phyloP scores from a whole-genome alignment of 2,329 filamentous ascomycete species.

The Tolypocladium capitatum region DNA sequence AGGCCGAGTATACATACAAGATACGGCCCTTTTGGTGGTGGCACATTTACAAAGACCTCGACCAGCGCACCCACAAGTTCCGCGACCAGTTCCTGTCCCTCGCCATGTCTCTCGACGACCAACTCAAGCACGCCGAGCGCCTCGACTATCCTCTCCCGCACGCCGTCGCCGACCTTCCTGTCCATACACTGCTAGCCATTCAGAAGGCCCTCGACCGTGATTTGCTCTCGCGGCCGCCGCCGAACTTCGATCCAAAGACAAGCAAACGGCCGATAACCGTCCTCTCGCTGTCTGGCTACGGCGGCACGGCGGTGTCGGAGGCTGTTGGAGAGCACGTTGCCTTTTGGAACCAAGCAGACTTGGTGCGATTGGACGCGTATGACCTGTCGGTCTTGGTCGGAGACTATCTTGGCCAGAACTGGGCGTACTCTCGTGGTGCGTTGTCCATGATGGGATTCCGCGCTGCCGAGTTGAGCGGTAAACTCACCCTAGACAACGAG shows the following conservation, averaged over 20 bases:
- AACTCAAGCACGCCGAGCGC: conserved; percentile 16
- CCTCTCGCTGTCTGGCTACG: conserved; percentile 23
- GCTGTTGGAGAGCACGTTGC: conserved; percentile 51
- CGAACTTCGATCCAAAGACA: conserved; percentile 17
- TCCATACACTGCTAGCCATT: conserved; percentile 19
- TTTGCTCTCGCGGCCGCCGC: conserved; percentile 13
- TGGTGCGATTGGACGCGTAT: conserved; percentile 55
- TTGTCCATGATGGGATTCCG: conserved; percentile 44
- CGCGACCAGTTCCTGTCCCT: conserved; percentile 16
- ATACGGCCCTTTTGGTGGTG: conserved; percentile 27
- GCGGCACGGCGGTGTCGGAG: conserved; percentile 23
- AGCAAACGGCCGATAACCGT: conserved; percentile 25
- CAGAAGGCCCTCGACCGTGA: conserved; percentile 15
- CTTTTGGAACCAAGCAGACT: conserved; percentile 45
- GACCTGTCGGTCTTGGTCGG: conserved; percentile 58
- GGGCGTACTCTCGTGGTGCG: conserved; percentile 30
- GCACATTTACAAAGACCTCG: conserved; percentile 22
- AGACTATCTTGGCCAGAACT: conserved; percentile 54
- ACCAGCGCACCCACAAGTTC: conserved; percentile 14
- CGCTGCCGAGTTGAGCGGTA: conserved; percentile 40
- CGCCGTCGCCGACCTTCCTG: conserved; percentile 20
- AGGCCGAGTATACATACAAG: conserved; percentile 20
- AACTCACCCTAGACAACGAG: conserved; percentile 34
- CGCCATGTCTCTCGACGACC: conserved; percentile 12
- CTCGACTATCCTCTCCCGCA: conserved; percentile 21